Evolutionary conservation across 2,329 filamentous ascomycete genomes (phyloP).

Genomic region (Paraconiothyrium sp.): DNA sequence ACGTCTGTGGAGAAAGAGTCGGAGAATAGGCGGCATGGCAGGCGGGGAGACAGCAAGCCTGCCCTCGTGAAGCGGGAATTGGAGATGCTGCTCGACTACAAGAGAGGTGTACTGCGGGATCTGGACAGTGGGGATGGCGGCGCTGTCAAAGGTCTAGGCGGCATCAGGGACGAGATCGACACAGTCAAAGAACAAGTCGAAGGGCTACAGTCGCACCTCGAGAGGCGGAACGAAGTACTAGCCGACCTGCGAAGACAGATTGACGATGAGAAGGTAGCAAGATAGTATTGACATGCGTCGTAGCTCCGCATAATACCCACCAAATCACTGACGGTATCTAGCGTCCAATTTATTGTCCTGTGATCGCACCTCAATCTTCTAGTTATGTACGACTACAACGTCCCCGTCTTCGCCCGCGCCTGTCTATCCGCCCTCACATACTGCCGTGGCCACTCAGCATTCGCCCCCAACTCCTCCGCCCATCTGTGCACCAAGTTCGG

Average conservation of each 20-base stretch:
- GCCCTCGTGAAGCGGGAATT: conserved; percentile 93
- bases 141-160: conserved; percentile 70
- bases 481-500: conserved; percentile 61
- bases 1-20: conserved; percentile 80
- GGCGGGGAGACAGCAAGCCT: conserved; percentile 78
- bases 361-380: neutral
- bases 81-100: conserved; percentile 94
- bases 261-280: conserved; percentile 79
- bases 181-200: conserved; percentile 95
- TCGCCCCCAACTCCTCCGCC: conserved; percentile 55
- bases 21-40: conserved; percentile 64
- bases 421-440: conserved; percentile 11
- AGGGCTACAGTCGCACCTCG: conserved; percentile 83
- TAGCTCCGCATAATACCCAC: neutral
- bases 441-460: conserved; percentile 51
- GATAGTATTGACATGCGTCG: conserved; percentile 5
- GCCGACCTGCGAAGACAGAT: conserved; percentile 82
- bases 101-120: conserved; percentile 80
- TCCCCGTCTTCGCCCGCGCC: neutral
- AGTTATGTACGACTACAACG: neutral
- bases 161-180: conserved; percentile 83
- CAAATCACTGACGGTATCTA: neutral
- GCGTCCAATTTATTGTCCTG: neutral
- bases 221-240: conserved; percentile 77
- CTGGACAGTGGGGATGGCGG: conserved; percentile 78